Percentiles rank a stretch among this genome's conserved stretches.
Conservation (phyloP, 768 basidiomycete genomes). For the Neoboletus subvelutipes region DNA sequence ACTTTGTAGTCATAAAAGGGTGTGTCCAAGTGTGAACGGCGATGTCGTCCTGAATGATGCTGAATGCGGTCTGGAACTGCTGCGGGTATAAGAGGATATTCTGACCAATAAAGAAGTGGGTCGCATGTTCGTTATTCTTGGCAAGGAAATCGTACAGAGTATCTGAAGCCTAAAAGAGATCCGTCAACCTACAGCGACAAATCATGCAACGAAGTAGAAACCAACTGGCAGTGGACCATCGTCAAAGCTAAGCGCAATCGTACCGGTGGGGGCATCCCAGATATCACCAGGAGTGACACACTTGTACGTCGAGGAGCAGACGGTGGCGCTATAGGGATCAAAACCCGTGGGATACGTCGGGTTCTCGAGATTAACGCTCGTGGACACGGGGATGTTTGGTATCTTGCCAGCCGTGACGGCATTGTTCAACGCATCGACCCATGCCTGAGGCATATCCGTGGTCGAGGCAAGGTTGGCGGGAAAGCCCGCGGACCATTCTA, state of each 20-base stretch:
- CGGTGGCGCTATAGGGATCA: constrained; percentile 44
- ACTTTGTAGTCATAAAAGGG: constrained; percentile 77
- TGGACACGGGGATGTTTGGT: constrained; percentile 61
- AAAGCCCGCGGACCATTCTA: constrained; percentile 65
- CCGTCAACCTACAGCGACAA: constrained; percentile 1
- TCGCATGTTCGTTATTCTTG: constrained; percentile 64
- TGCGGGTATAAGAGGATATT: constrained; percentile 64
- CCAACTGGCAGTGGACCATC: constrained; percentile 68
- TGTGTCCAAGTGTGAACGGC: constrained; percentile 62
- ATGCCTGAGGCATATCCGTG: constrained; percentile 55
- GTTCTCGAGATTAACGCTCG: constrained; percentile 30
- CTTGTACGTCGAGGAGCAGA: constrained; percentile 79
- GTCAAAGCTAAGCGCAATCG: constrained; percentile 69
- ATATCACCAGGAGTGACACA: constrained; percentile 62
- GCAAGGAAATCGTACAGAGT: constrained; percentile 65
- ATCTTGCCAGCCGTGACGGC: constrained; percentile 72
- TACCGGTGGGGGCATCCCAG: constrained; percentile 74
- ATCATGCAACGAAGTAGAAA: constrained; percentile 2
- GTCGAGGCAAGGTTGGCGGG: constrained; percentile 54
- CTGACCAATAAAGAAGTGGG: constrained; percentile 88
- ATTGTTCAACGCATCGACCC: constrained; percentile 68
- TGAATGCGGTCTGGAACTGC: constrained; percentile 54
- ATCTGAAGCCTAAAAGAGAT: constrained; percentile 36
- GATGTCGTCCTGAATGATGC: constrained; percentile 37
- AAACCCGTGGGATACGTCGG: constrained; percentile 40